Base-by-base conservation (phyloP, 1,139 yeast species). In the Candida sp. region DNA sequence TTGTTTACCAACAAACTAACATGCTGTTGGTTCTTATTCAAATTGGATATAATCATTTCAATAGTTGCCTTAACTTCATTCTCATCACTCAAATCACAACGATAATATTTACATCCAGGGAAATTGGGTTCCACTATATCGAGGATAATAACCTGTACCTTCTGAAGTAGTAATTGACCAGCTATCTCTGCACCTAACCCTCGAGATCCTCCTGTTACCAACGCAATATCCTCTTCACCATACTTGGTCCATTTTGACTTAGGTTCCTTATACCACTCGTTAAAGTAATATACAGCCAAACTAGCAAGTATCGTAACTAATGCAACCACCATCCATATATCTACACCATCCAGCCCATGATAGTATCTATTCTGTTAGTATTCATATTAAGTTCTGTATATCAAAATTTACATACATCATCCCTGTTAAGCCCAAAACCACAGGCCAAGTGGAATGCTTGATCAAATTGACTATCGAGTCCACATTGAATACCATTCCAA, bases 141-240 rank as follows among this genome's bases (percentile, higher is more conserved):
- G 8, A 84, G 51, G 5, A 78, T 53, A 41, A 58, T 68, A 5
- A 82, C 73, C 25, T 71, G 69, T 15, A 70, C 61, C 0, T 65
- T 63, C 19, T 58, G 56, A 5, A 44, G 39, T 1, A 69, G 46
- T 3, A 84, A 57, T 19, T 55, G 46, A 9, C 60, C 56, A 0
- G 71, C 70, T 5, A 84, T 55, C 32, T 68, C 74, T 7, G 59
- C 52, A 0, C 91, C 91, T 7, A 84, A 60, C 0, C 90, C 90
- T 40, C 68, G 61, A 29, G 84, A 72, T 0, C 87, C 90, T 1
- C 91, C 91, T 0, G 91, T 84, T 2, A 84, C 64, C 11, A 84
- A 52, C 0, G 79, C 81, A 6, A 66, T 59, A 47, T 70, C 77
- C 1, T 49, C 33, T 4, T 36, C 36, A 11, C 47, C 37, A 5